Evolutionary conservation across 1,284 basidiomycete species (phyloP).

Genomic region (Ganoderma lucidum): DNA sequence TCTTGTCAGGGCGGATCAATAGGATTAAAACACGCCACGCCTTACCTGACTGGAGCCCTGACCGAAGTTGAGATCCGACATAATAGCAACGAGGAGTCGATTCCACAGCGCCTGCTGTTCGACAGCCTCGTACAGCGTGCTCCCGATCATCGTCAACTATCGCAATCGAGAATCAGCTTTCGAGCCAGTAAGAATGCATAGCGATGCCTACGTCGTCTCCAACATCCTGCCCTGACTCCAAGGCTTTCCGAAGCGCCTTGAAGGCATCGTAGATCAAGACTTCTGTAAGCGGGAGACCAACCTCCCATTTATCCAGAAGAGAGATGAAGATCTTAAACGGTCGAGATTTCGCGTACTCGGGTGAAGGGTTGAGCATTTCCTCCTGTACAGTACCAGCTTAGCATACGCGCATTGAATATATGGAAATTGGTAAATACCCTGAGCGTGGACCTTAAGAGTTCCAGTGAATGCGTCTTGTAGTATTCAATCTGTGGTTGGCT

Average conservation of each 20-base stretch:
- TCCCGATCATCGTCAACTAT: constrained; percentile 85
- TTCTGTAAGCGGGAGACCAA: constrained; percentile 86
- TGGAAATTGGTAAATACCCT: constrained; percentile 49
- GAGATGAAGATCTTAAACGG: constrained; percentile 98
- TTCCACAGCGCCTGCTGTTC: constrained; percentile 93
- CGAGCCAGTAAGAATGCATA: not conserved
- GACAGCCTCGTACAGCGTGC: constrained; percentile 91
- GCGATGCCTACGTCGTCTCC: constrained; percentile 66
- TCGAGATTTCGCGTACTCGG: constrained; percentile 78
- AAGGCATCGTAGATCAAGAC: constrained; percentile 84
- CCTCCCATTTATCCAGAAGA: constrained; percentile 96
- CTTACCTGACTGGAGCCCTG: constrained; percentile 32
- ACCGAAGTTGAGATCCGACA: constrained; percentile 58
- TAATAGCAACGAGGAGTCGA: constrained; percentile 66
- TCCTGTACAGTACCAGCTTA: constrained; percentile 47
- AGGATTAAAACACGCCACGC: not conserved
- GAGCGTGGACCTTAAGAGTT: constrained; percentile 73
- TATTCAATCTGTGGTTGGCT: constrained; percentile 77
- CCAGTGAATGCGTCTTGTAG: constrained; percentile 73
- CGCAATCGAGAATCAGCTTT: constrained; percentile 7
- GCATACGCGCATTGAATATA: not conserved
- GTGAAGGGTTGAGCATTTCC: constrained; percentile 77
- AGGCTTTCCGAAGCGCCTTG: constrained; percentile 68
- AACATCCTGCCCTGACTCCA: constrained; percentile 57
- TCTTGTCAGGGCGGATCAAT: not conserved